Evolutionary conservation across 768 basidiomycete genomes (phyloP), one percentile per base, ranked within the genome.

Genomic region (Pleurotus salmoneostramineus): DNA sequence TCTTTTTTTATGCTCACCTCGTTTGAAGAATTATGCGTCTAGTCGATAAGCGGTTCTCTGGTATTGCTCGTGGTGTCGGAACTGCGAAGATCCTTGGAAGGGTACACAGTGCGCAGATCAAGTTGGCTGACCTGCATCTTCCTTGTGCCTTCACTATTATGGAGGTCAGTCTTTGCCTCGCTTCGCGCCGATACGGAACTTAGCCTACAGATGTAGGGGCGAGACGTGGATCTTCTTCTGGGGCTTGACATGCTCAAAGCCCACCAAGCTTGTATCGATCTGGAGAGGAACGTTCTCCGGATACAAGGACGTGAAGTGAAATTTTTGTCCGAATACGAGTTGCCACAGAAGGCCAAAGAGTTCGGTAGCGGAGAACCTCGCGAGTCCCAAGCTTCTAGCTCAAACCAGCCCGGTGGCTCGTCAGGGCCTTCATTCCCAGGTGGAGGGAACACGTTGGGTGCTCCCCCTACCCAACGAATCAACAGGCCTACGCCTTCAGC

Each of bases 231-330:
- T 67, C 84, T 99, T n/a, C 77, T 99, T 3, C 88, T 99, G 43
- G 97, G 97, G 5, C 81, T 99, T n/a, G 97, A 99, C 79, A 98
- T 98, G 97, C 84, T 98, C 60, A 98, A 94, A 72, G 91, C 95
- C 0, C 92, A 98, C 69, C 95, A 97, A 68, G 96, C 95, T 4
- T 91, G 87, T 66, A 98, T 99, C 69, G 97, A 99, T 71, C 83
- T 99, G 21, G 79, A 87, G 64, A 93, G 93, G 70, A 84, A 87
- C 62, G 90, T 91, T 10, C 84, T 99, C 17, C 83, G 93, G n/a
- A 98, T 99, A 50, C 91, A 94, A 75, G 89, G 84, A 14, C 83
- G 92, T 11, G 93, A 97, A 71, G 88, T 99, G 6, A 72, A 73
- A 14, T 99, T 99, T 78, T 76, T 99, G 3, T 71, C 93, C 1